Base-by-base conservation (phyloP, 192 early-diverging fungal species). In the Allomyces javanicus region DNA sequence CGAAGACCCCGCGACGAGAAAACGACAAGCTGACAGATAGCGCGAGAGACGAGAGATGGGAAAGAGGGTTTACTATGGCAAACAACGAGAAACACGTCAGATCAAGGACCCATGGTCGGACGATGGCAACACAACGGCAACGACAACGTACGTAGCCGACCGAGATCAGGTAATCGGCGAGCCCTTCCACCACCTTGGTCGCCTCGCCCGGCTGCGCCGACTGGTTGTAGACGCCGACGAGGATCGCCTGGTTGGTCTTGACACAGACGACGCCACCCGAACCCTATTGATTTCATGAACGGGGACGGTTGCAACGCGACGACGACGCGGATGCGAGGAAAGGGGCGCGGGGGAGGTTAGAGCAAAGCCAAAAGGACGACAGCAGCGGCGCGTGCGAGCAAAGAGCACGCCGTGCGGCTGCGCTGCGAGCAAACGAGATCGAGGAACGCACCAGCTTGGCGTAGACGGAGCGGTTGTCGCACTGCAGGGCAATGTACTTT, bases 211-310 rank as follows among this genome's bases (percentile, higher is more conserved):
- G 76, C 67, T 86, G 79, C 12, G 79, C 73, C 64, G 68, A 74
- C 50, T 91, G 85, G 24, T 75, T 68, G 67, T 89, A 88, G 65
- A 79, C 69, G 44, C 85, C 86, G 66, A 94, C 72, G 44, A 97
- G 69, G 61, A 96, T 74, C 25, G 88, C 81, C 74, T 89, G 85
- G 43, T 75, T 82, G 22, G 92, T 90, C 78, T 94, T 93, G 27
- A 79, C 86, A 64, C 76, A 74, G 71, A 78, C 70, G 69, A 87
- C 71, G 69, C 92, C 92, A 68, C 79, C 81, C 23, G 78, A 67
- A 65, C 78, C 76, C 90, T 92, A 70, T 10, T 24, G 21, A 65
- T 63, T 40, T 40, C 33, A 40, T 40, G 33, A 40, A 40, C 33
- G 7, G 33, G 9, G 33, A 3, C 33, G 33, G 33, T 40, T 3